Conservation (phyloP, 2,329 filamentous ascomycete genomes). For the Thermomyces lanuginosus region DNA sequence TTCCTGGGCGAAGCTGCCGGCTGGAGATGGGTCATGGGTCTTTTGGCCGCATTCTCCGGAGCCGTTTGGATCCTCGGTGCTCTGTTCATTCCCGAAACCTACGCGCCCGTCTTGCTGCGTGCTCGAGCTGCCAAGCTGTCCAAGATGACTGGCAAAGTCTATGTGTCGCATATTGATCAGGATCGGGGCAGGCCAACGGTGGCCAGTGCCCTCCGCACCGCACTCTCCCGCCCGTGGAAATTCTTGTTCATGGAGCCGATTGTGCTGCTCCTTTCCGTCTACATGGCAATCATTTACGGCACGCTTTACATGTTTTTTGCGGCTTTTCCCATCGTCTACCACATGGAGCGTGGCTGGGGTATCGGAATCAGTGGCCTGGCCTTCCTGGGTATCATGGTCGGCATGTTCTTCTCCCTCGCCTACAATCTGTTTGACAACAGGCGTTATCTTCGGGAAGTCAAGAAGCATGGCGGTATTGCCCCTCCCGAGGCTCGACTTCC, state of each 20-base stretch:
- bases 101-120: conserved; percentile 36
- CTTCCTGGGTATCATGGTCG: conserved; percentile 34
- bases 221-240: conserved; percentile 34
- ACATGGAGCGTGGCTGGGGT: conserved; percentile 30
- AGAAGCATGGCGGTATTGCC: conserved; percentile 38
- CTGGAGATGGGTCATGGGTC: conserved; percentile 53
- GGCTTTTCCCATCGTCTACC: conserved; percentile 36
- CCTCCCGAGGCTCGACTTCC: conserved; percentile 44
- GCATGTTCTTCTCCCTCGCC: conserved; percentile 22
- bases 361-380: conserved; percentile 32
- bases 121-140: conserved; percentile 33
- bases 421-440: conserved; percentile 29
- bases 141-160: conserved; percentile 35
- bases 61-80: conserved; percentile 33
- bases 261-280: conserved; percentile 33
- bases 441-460: conserved; percentile 25
- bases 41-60: conserved; percentile 48
- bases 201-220: conserved; percentile 27
- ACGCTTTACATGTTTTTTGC: conserved; percentile 38
- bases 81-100: conserved; percentile 23
- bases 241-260: conserved; percentile 37
- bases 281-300: conserved; percentile 37
- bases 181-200: conserved; percentile 28
- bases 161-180: conserved; percentile 25
- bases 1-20: conserved; percentile 48